Base-by-base conservation (phyloP, 192 early-diverging fungal species). In the Geranomyces variabilis region DNA sequence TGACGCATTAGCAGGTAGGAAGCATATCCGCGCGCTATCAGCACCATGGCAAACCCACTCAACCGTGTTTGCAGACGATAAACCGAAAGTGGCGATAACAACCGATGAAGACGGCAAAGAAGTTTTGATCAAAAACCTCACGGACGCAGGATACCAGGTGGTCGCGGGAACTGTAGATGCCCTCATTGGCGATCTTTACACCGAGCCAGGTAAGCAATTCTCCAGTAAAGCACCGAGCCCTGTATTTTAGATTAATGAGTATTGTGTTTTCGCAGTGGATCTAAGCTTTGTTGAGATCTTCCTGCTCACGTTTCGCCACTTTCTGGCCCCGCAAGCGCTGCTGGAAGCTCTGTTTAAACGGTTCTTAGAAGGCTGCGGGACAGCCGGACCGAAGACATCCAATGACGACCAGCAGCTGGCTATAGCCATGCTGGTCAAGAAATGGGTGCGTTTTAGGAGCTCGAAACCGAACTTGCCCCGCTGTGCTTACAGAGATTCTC, bases 371-470 rank as follows among this genome's bases (percentile, higher is more conserved):
- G 21, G 41, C 44, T 59, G 29, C 13, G 60, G 66, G 28, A 53
- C 17, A 51, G 65, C 41, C 44, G 36, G 44, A 49, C 21, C n/a
- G 22, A 12, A 24, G 5, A 19, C 14, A 24, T 17, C 22, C 15
- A 10, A 51, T 53, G 72, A 72, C 8, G 70, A 70, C 61, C 44
- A 51, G 63, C 48, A 8, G 24, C 43, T 64, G n/a, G 21, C 41
- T 5, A 65, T 76, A 13, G 77, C 77, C 26, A 69, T 69, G n/a
- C 45, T 78, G 17, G 57, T 78, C 13, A 78, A 78, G 55, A 66
- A 66, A 78, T 78, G 77, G 77, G 77, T 78, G 46, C 41, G 60
- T 49, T 13, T n/a, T n/a, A n/a, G n/a, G n/a, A n/a, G 15, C n/a
- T n/a, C n/a, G n/a, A n/a, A n/a, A n/a, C n/a, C n/a, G n/a, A n/a